Base-by-base conservation (phyloP, 192 early-diverging fungal species). In the Kickxella alabastrina region DNA sequence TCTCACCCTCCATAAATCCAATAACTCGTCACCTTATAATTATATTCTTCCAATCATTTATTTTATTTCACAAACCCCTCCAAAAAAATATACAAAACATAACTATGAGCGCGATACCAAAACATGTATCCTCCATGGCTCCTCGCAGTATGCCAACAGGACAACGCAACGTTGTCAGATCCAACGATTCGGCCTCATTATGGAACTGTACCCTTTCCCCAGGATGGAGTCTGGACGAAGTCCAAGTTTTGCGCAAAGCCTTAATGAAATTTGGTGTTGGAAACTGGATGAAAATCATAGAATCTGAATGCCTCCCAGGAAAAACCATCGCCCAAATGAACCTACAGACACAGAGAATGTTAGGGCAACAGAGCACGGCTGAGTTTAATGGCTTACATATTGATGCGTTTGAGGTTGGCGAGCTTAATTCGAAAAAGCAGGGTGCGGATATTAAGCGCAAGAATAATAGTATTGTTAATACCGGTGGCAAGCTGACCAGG, bases 281-380 rank as follows among this genome's bases (percentile, higher is more conserved):
- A 23, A 94, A 95, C 68, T 97, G 94, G 94, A 87, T 87, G 65
- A 90, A 92, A 56, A 94, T 97, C 55, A 90, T 95, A 60, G 93
- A 91, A 47, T 85, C 82, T 19, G 83, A 84, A 31, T 88, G 88
- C 55, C 69, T 97, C 3, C 92, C 92, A 8, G 94, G 92, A 36
- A 97, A 97, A 56, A 95, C 91, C n/a, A 94, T 91, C 49, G 91
- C 94, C 7, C 94, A 97, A 72, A 90, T 95, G 87, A 96, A 97
- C 76, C 64, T 97, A 31, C 94, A 97, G 56, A 84, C 88, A 15
- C 94, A 97, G 64, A 79, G 94, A 26, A 82, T 97, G 81, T 81
- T 97, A 1, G 94, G 94, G 0, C 93, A 97, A 62, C 94, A 97
- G 60, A 92, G 89, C 73, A 95, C 91, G 5, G 92, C 88, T 49